These are phyloP conservation scores for Collariella sp. DNA, from an alignment of 495 filamentous ascomycete genomes.

Conservation along the genomic window DNA sequence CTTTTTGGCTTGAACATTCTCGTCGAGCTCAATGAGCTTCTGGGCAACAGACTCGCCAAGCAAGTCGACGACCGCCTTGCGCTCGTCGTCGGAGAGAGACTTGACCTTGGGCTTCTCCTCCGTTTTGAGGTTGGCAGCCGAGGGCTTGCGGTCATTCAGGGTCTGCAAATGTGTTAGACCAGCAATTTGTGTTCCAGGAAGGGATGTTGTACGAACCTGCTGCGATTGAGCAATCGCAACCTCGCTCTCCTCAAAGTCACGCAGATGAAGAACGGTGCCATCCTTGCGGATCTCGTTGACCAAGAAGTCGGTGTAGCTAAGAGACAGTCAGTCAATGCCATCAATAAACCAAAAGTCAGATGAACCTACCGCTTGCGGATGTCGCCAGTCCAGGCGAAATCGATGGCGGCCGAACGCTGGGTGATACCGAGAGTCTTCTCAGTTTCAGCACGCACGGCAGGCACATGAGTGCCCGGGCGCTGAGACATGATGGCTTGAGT, in stretches of 20 bases:
- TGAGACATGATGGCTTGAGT: constrained; percentile 17
- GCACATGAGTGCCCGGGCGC: constrained; percentile 25
- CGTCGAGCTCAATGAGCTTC: constrained; percentile 28
- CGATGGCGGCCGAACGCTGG: constrained; percentile 25
- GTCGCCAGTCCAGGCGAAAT: constrained; percentile 31
- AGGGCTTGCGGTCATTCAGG: neutral
- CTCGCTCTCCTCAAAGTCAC: constrained; percentile 41
- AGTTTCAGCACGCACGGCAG: constrained; percentile 25
- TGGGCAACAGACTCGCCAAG: constrained; percentile 26
- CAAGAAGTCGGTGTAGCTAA: constrained; percentile 87
- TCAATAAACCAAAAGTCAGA: neutral
- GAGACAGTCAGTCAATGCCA: neutral
- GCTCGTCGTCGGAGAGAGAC: constrained; percentile 18
- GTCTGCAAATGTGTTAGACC: neutral
- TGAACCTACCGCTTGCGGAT: constrained; percentile 31
- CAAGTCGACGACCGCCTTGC: constrained; percentile 17
- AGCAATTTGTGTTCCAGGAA: neutral
- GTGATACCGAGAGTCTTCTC: constrained; percentile 33
- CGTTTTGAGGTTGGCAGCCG: neutral
- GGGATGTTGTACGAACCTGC: constrained; percentile 9
- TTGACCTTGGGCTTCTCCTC: constrained; percentile 6
- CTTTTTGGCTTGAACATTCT: constrained; percentile 23
- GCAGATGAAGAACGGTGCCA: constrained; percentile 73
- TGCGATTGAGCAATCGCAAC: constrained; percentile 23
- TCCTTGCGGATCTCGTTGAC: constrained; percentile 83